Evolutionary conservation across 2,329 filamentous ascomycete genomes (phyloP).

Genomic region (Venturia aucupariae): DNA sequence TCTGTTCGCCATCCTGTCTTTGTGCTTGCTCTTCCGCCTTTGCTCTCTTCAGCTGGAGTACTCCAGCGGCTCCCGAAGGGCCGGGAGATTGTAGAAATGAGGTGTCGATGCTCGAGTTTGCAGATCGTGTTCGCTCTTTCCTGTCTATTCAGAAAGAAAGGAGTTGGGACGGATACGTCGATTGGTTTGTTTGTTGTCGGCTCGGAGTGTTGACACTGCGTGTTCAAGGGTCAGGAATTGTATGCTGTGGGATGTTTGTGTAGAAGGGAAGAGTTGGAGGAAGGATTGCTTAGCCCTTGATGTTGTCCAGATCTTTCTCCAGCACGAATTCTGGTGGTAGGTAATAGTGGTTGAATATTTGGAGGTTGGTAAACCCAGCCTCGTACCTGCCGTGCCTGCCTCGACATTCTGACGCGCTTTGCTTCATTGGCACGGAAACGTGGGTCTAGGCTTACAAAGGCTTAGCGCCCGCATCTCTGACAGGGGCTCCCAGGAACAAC

Average conservation of each 20-base stretch:
- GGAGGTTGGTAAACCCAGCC: background rate
- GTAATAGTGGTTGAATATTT: background rate
- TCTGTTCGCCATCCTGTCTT: slow-evolving; percentile 35
- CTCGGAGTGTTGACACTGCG: slow-evolving; percentile 8
- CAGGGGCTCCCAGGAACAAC: background rate
- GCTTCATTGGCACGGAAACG: slow-evolving; percentile 1
- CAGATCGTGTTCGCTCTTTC: background rate
- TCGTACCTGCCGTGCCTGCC: slow-evolving; percentile 1
- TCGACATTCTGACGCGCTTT: background rate
- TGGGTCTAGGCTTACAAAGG: background rate
- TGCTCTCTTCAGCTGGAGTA: slow-evolving; percentile 15
- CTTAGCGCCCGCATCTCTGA: background rate
- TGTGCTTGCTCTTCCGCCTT: slow-evolving; percentile 16
- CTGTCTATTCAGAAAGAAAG: slow-evolving; percentile 6
- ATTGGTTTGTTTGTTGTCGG: slow-evolving; percentile 1
- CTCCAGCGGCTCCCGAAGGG: slow-evolving; percentile 34
- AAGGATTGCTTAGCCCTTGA: slow-evolving; percentile 5
- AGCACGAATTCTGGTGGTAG: background rate
- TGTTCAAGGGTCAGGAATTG: background rate
- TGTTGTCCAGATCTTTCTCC: background rate
- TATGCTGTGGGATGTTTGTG: background rate
- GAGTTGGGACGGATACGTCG: slow-evolving; percentile 3
- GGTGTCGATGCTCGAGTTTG: slow-evolving; percentile 10
- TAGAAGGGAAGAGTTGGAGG: background rate
- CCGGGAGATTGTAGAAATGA: slow-evolving; percentile 23